These are phyloP conservation scores for Boletus tylopilopsis DNA, from an alignment of 768 basidiomycete genomes.

Conservation along the genomic window DNA sequence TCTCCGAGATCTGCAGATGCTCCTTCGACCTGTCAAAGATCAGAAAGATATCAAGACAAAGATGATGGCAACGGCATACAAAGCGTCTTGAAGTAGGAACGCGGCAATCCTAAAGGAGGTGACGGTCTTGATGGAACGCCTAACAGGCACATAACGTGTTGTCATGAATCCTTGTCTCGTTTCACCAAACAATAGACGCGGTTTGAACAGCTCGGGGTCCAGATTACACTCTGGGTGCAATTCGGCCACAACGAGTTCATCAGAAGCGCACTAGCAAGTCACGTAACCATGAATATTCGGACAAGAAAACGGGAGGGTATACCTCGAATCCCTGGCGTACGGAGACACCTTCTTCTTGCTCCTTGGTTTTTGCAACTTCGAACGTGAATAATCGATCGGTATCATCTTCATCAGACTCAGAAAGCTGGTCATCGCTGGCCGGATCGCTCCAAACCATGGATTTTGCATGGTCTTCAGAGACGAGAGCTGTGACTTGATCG, in stretches of 20 bases:
- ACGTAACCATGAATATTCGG: not conserved
- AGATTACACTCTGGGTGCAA: conserved; percentile 20
- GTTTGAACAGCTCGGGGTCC: conserved; percentile 24
- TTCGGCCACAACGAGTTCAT: conserved; percentile 14
- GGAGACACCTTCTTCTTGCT: conserved; percentile 51
- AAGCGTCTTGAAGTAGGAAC: conserved; percentile 19
- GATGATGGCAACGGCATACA: conserved; percentile 14
- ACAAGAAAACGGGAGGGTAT: not conserved
- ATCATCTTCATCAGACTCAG: conserved; percentile 35
- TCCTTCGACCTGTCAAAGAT: conserved; percentile 22
- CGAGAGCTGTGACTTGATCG: conserved; percentile 48
- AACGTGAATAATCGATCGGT: conserved; percentile 52
- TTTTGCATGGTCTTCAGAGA: conserved; percentile 45
- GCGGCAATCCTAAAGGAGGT: conserved; percentile 5
- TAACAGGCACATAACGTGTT: conserved; percentile 22
- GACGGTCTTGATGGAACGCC: conserved; percentile 7
- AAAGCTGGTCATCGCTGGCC: conserved; percentile 20
- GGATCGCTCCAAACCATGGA: conserved; percentile 43
- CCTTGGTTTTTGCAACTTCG: conserved; percentile 52
- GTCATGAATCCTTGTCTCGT: conserved; percentile 40
- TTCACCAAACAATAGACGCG: conserved; percentile 39
- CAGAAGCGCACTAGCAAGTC: conserved; percentile 13
- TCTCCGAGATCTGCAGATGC: conserved; percentile 23
- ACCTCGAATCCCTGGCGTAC: conserved; percentile 46
- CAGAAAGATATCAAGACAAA: not conserved